Evolutionary conservation across 148 eudicot species (phyloP), one percentile per base, ranked within the genome.

Genomic region (Spergularia bocconei): DNA sequence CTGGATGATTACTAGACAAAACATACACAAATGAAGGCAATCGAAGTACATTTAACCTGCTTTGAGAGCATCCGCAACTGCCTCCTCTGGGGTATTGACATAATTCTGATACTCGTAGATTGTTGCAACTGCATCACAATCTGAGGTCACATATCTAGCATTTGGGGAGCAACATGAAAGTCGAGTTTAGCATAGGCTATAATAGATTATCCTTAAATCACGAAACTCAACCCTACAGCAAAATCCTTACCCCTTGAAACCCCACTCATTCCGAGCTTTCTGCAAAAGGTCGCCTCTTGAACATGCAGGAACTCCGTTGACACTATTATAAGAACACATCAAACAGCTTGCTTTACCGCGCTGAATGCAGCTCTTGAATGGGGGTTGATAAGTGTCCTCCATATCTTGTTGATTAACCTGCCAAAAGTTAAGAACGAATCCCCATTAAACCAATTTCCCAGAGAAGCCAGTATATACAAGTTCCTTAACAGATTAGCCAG

Each of bases 61-160:
- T 92, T 82, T 87, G 51, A 96, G 86, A 69, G 97, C 90, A 51
- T 80, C 73, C 19, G 99, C 98, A 72, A 89, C 97, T 17, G 99
- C 98, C 82, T 96, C 99, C 82, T 89, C 97, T 7, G 87, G 74
- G 54, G 88, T 81, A 63, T 77, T 80, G 7, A 89, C 82, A 81
- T 87, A 96, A 39, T 82, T 62, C 41, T 96, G 99, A 80, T 89
- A 77, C 75, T 96, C 99, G 68, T 75, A 92, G 63, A 96, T 91
- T 39, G 97, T 91, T 15, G 99, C 98, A 81, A 96, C 93, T 55
- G 99, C 99, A 86, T 96, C 98, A 83, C 99, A 96, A 65, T 96
- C 99, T 52, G 99, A 92, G 70, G 93, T 72, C 48, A 96, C 79
- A 80, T 96, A 96, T 78, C 99, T 96, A 85, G 61, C 72, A 75